Evolutionary conservation across 2,329 filamentous ascomycete genomes (phyloP), one percentile per base, ranked within the genome.

Genomic region (Alternaria sp.): DNA sequence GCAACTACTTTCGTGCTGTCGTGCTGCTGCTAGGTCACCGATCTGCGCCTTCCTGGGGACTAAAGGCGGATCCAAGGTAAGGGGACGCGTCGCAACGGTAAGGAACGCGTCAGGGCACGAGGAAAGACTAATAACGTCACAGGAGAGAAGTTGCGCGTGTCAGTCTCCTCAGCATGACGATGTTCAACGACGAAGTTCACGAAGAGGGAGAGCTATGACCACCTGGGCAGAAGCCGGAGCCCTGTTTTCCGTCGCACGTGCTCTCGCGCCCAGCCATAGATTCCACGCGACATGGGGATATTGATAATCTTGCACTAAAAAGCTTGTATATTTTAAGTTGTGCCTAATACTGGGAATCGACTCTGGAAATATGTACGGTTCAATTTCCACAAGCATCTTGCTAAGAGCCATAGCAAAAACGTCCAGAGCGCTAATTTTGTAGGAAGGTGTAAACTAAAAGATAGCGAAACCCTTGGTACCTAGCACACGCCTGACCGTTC

Each of bases 171-270:
- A 56, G 59, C 55, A 63, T 66, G 57, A 51, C 63, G 62, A 59
- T 59, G 59, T 64, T 57, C 46, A 52, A 53, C 3, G 51, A 47
- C 51, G 41, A 53, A 62, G 61, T 59, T 32, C 51, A 51, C 43
- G 30, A 52, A 57, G 48, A 22, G 42, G 39, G 44, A 64, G 22
- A 62, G 66, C 66, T 68, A 67, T 68, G 66, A 63, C 66, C 65
- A 65, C 47, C 43, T 36, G 46, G 46, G 30, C 46, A 36, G 30
- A 24, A 36, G 28, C 48, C 54, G 58, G 54, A 49, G 43, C 54
- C 41, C 16, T 51, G 54, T 63, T 63, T 59, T 51, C 60, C 62
- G 62, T 22, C 22, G 46, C 58, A 57, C 44, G 65, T 65, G 54
- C 58, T 58, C 24, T 60, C 52, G 53, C 38, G 53, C 32, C 12